A percentile compares a stretch with the other conserved stretches of the same genome.
Evolutionary conservation across 148 eudicot genomes (phyloP).

Genomic region (Vaccinium corymbosum): DNA sequence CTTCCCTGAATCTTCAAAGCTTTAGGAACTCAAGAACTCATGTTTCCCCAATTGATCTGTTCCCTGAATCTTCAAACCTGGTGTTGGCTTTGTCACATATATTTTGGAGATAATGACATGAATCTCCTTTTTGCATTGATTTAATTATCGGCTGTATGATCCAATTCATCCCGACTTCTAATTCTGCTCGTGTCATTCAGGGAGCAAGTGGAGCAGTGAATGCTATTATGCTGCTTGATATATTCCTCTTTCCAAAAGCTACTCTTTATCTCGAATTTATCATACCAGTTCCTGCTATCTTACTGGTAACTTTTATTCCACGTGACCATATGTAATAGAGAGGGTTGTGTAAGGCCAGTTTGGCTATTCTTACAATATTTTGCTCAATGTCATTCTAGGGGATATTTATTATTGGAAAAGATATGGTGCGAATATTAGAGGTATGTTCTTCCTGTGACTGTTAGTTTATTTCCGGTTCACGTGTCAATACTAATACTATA

Average conservation of each 20-base stretch:
- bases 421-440: constrained; percentile 62
- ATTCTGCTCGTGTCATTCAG: constrained; percentile 28
- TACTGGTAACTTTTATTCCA: constrained; percentile 48
- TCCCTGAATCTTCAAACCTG: not conserved
- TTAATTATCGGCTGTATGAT: not conserved
- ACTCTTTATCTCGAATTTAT: constrained; percentile 57
- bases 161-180: not conserved
- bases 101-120: constrained; percentile 2
- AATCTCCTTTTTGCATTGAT: not conserved
- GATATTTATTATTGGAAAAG: constrained; percentile 61
- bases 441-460: constrained; percentile 26
- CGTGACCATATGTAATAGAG: not conserved
- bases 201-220: constrained; percentile 94
- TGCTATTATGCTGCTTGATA: constrained; percentile 83
- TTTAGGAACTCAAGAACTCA: no score
- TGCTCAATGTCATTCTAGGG: constrained; percentile 46
- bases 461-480: not conserved
- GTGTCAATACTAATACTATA: not conserved
- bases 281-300: constrained; percentile 83
- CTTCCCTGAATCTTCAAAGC: not conserved
- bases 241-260: constrained; percentile 66
- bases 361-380: constrained; percentile 20
- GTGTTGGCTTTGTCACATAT: not conserved
- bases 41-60: not conserved
- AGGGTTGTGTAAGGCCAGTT: constrained; percentile 2